Evolutionary conservation across 2,329 filamentous ascomycete genomes (phyloP), one percentile per base, ranked within the genome.

Genomic region (Cercospora beticola): DNA sequence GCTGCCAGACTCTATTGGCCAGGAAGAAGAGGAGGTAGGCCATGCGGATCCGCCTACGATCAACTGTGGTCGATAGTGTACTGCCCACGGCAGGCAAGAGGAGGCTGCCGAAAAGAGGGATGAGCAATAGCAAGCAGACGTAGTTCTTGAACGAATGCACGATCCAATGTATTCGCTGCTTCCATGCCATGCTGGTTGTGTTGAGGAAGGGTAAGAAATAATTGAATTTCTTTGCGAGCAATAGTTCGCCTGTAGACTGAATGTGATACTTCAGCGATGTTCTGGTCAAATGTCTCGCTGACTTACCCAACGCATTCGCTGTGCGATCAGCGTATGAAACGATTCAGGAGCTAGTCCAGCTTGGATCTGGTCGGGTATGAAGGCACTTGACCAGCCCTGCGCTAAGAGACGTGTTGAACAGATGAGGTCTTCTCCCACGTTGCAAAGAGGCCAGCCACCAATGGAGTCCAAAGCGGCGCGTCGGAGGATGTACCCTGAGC

Each of bases 301-400:
- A 58, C 54, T 58, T 26, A 59, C 60, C 86, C 86, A 87, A 52
- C 86, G 82, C 0, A 84, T 86, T 21, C 85, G 82, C 79, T 88
- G 86, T 79, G 87, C 87, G 7, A 88, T 74, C 73, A 88, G 85
- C 18, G 83, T 82, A 21, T 81, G 82, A 46, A 82, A 86, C 56
- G 87, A 86, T 61, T 87, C 86, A 4, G 87, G 85, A 0, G 89
- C 85, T 1, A 84, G 85, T 43, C 87, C 88, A 54, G 83, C 89
- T 75, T 89, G 87, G 2, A 89, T 80, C 4, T 83, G 82, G 72
- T 89, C 87, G 70, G 87, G 85, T 31, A 88, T 78, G 72, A 85
- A 89, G 0, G 85, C 86, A 1, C 87, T 89, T 74, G 84, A 86
- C 88, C 88, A 90, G 54, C 88, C 88, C 68, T 81, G 82, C 1